Conservation (phyloP, 257 asterid genomes). For the Plectranthus barbatus region DNA sequence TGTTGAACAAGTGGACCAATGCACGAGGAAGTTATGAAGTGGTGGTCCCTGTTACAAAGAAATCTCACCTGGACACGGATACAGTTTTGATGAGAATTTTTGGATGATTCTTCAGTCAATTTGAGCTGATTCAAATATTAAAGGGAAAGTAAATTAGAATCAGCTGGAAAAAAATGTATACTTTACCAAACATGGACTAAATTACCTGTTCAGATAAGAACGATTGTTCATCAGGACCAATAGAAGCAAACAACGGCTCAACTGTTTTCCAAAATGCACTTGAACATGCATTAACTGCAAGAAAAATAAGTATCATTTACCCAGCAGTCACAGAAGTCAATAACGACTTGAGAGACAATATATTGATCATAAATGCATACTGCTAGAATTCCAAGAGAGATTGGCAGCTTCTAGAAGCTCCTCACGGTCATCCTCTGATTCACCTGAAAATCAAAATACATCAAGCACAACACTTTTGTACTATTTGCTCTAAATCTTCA, state of each 20-base stretch:
- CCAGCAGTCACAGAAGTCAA: conserved; percentile 3
- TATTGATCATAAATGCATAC: conserved; percentile 33
- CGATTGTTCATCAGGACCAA: conserved; percentile 49
- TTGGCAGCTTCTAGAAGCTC: conserved; percentile 71
- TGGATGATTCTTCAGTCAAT: conserved; percentile 41
- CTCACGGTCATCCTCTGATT: conserved; percentile 82
- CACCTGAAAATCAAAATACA: conserved; percentile 46
- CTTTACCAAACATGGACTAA: conserved; percentile 6
- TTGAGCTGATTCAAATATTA: conserved; percentile 41
- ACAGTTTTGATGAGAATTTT: conserved; percentile 30
- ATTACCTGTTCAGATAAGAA: conserved; percentile 57
- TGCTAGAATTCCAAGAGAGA: conserved; percentile 45
- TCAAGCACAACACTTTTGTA: conserved; percentile 6
- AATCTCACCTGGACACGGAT: conserved; percentile 33
- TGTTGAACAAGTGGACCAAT: neutral
- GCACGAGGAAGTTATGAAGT: neutral
- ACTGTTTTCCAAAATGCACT: conserved; percentile 69
- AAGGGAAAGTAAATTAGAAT: neutral
- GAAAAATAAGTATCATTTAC: conserved; percentile 1
- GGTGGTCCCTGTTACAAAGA: neutral
- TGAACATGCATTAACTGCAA: conserved; percentile 63
- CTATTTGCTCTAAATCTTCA: neutral
- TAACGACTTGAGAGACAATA: neutral
- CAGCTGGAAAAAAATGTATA: conserved; percentile 6
- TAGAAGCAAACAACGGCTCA: conserved; percentile 52